Conservation (phyloP, 202 grass and related monocot species). For the Zoysia matrella region DNA sequence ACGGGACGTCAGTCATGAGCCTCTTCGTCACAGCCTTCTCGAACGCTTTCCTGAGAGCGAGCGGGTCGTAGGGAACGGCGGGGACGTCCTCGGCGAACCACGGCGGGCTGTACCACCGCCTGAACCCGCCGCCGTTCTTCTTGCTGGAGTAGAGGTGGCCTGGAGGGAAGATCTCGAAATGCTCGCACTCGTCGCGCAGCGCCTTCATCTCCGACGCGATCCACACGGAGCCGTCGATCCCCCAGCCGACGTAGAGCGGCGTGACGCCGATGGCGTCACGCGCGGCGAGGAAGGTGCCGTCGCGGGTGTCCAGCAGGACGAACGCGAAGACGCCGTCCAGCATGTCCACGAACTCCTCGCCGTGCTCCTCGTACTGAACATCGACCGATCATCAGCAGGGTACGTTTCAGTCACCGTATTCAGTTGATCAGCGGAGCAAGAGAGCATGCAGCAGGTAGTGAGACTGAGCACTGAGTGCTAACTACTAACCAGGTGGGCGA, state of each 20-base stretch:
- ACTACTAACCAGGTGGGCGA: constrained; percentile 68
- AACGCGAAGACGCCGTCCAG: constrained; percentile 90
- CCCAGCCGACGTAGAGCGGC: constrained; percentile 90
- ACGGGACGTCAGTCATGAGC: constrained; percentile 96
- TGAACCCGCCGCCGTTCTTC: constrained; percentile 36
- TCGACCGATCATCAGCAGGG: not conserved
- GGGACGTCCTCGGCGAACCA: constrained; percentile 69
- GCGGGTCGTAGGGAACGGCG: constrained; percentile 52
- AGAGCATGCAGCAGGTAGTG: too few species aligned
- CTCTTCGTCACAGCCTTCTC: constrained; percentile 89
- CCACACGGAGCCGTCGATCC: constrained; percentile 85
- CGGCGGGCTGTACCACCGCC: constrained; percentile 81
- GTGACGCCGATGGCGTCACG: constrained; percentile 85
- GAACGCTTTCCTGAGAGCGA: constrained; percentile 67
- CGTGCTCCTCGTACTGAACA: constrained; percentile 74
- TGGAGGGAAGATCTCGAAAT: constrained; percentile 85
- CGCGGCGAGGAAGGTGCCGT: constrained; percentile 66
- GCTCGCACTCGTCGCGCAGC: constrained; percentile 79
- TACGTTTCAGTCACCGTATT: too few species aligned
- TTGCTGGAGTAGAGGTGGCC: constrained; percentile 81
- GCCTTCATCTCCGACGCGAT: constrained; percentile 95
- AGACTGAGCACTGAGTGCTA: too few species aligned
- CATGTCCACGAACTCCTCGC: constrained; percentile 81
- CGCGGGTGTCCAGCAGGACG: constrained; percentile 66
- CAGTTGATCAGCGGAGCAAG: not conserved